Percentiles rank a stretch among this genome's conserved stretches.
Evolutionary conservation across 2,329 filamentous ascomycete species (phyloP).

Genomic region (Fusarium concolor): DNA sequence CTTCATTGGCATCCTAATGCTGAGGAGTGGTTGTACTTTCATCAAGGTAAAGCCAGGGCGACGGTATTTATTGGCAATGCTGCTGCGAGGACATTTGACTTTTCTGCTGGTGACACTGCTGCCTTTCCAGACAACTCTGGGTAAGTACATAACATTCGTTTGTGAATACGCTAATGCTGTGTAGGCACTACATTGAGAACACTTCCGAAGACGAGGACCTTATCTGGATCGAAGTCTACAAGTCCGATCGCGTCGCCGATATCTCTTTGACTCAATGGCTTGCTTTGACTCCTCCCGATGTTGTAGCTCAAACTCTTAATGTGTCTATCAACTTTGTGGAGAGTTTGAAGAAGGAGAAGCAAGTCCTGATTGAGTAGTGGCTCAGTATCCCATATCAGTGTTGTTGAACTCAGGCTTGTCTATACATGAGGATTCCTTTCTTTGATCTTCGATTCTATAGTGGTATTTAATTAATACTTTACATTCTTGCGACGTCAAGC

Average conservation of each 20-base stretch:
- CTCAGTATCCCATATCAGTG: too few relatives aligned
- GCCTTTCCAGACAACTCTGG: constrained; percentile 74
- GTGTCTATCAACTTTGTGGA: constrained; percentile 67
- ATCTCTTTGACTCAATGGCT: constrained; percentile 77
- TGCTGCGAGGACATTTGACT: constrained; percentile 74
- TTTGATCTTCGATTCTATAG: too few relatives aligned
- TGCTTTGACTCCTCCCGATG: constrained; percentile 71
- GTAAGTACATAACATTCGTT: too few relatives aligned
- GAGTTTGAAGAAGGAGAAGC: constrained; percentile 72
- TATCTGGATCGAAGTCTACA: constrained; percentile 77
- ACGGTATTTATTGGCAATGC: constrained; percentile 73
- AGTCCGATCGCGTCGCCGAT: constrained; percentile 73
- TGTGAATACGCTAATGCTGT: too few relatives aligned
- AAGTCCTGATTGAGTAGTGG: constrained; percentile 57
- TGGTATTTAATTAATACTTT: too few relatives aligned
- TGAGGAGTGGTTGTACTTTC: constrained; percentile 79
- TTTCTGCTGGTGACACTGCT: constrained; percentile 73
- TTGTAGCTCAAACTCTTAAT: constrained; percentile 70
- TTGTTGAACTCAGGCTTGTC: too few relatives aligned
- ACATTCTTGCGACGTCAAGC: too few relatives aligned
- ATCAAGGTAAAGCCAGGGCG: constrained; percentile 69
- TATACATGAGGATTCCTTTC: too few relatives aligned
- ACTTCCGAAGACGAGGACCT: constrained; percentile 72
- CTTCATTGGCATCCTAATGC: constrained; percentile 78
- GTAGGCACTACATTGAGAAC: constrained; percentile 76